Evolutionary conservation across 2,329 filamentous ascomycete species (phyloP).

Genomic region (Scytalidium sp.): DNA sequence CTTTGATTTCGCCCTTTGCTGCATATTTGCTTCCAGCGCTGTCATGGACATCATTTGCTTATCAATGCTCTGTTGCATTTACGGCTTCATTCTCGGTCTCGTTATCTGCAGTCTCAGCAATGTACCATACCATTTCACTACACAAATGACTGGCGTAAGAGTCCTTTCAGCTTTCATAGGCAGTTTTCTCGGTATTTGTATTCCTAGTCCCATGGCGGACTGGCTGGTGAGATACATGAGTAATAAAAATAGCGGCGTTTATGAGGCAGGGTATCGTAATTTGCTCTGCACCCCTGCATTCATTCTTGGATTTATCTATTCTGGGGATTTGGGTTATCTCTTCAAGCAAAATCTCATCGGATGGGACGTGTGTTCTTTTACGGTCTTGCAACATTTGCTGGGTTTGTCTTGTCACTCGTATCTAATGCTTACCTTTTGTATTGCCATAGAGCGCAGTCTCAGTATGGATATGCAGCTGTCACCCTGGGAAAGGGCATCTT

Average conservation of each 20-base stretch:
- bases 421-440: constrained; percentile 14
- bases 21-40: neutral
- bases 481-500: constrained; percentile 9
- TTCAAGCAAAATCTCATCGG: neutral
- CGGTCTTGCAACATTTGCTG: constrained; percentile 11
- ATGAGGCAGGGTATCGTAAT: constrained; percentile 4
- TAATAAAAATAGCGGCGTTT: neutral
- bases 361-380: constrained; percentile 15
- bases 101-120: neutral
- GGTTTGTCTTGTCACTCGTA: constrained; percentile 8
- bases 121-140: neutral
- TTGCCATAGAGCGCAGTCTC: constrained; percentile 11
- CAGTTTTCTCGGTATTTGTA: constrained; percentile 67
- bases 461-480: constrained; percentile 12
- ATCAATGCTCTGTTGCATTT: neutral
- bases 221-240: neutral
- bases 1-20: neutral
- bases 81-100: neutral
- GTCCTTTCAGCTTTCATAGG: constrained; percentile 65
- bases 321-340: neutral
- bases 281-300: neutral
- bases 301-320: neutral
- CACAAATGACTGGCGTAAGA: neutral
- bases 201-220: constrained; percentile 59
- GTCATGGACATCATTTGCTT: neutral